phyloP scores from a whole-genome alignment of 1,284 basidiomycete species.

The Microbotryum intermedium region DNA sequence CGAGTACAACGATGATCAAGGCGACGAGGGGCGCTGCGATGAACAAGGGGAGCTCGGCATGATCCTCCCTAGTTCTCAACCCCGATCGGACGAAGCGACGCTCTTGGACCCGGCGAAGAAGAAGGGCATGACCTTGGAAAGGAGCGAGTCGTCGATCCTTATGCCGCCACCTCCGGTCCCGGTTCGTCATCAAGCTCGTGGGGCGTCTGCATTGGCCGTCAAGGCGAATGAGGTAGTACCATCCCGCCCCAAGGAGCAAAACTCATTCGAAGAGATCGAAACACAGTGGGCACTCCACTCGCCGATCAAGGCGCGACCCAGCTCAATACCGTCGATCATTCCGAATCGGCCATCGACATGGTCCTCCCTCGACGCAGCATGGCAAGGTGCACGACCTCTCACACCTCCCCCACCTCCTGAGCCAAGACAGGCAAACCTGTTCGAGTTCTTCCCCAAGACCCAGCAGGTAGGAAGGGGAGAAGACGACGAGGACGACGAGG shows the following conservation, averaged over 20 bases:
- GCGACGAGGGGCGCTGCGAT: neutral
- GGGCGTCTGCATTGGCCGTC: neutral
- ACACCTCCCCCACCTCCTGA: neutral
- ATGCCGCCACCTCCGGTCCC: constrained; percentile 13
- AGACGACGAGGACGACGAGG: neutral
- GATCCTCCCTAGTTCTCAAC: neutral
- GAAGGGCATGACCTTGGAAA: neutral
- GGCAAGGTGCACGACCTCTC: neutral
- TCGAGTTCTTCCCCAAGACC: constrained; percentile 6
- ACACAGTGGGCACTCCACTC: neutral
- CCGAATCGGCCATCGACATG: neutral
- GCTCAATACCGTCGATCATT: too few relatives aligned
- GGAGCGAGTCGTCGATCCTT: neutral
- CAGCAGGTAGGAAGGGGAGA: neutral
- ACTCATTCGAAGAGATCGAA: neutral
- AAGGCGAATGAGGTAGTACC: neutral
- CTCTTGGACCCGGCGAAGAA: neutral
- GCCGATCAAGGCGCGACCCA: neutral
- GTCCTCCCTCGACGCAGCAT: neutral
- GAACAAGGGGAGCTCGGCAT: neutral
- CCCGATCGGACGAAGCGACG: neutral
- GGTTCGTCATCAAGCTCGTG: neutral
- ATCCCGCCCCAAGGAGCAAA: neutral
- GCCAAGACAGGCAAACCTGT: constrained; percentile 1
- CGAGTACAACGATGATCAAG: neutral